Evolutionary conservation across 1,284 basidiomycete species (phyloP).

Genomic region (Vanrija sp.): DNA sequence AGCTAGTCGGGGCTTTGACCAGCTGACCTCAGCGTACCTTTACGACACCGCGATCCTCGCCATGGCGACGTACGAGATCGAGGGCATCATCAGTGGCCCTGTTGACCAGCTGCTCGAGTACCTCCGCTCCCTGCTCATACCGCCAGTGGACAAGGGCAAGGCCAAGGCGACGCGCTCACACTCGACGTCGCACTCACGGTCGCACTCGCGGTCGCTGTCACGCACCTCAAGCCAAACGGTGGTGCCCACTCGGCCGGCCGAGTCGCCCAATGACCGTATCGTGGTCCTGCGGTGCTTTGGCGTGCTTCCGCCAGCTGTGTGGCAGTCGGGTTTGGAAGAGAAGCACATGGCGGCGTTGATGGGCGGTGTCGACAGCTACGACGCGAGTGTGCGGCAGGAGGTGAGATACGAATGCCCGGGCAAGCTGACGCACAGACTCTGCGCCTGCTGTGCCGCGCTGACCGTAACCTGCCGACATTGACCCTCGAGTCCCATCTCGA

Average conservation of each 20-base stretch:
- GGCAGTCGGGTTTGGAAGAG: slow-evolving; percentile 33
- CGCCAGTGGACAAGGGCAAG: slow-evolving; percentile 7
- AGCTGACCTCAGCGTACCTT: slow-evolving; percentile 11
- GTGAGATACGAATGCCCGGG: slow-evolving; percentile 19
- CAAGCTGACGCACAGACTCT: slow-evolving; percentile 26
- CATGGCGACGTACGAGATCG: not conserved
- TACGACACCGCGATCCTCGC: slow-evolving; percentile 8
- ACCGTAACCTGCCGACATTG: slow-evolving; percentile 17
- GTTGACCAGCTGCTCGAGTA: slow-evolving; percentile 3
- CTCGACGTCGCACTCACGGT: slow-evolving; percentile 6
- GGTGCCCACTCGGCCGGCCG: not conserved
- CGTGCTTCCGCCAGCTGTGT: slow-evolving; percentile 19
- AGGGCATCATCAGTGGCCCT: not conserved
- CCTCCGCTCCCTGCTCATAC: slow-evolving; percentile 10
- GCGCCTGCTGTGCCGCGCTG: slow-evolving; percentile 17
- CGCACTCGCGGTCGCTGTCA: not conserved
- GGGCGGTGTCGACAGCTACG: slow-evolving; percentile 36
- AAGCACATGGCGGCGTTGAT: slow-evolving; percentile 34
- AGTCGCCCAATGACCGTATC: slow-evolving; percentile 32
- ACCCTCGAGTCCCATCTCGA: slow-evolving; percentile 12
- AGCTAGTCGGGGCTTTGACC: not conserved
- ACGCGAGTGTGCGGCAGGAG: slow-evolving; percentile 30
- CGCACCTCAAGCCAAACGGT: not conserved
- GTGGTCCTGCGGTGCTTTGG: slow-evolving; percentile 35
- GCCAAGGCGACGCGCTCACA: not conserved